phyloP scores from a whole-genome alignment of 225 moss, liverwort and hornwort species.

The Physcomitrium patens region DNA sequence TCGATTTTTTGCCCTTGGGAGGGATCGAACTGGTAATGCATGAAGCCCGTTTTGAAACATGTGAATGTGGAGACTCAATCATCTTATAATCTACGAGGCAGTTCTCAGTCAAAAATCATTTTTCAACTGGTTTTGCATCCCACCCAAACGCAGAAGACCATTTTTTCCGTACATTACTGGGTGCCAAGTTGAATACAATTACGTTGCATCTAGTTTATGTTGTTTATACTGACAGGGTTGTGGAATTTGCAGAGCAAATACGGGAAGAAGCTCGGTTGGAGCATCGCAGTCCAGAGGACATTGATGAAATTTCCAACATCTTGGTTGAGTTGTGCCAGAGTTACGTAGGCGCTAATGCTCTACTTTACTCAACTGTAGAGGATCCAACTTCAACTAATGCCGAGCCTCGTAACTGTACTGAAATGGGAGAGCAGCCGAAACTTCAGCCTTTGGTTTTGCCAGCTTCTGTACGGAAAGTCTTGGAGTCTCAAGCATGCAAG shows the following conservation, averaged over 20 bases:
- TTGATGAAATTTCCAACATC: constrained; percentile 46
- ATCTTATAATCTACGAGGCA: neutral
- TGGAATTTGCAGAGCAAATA: constrained; percentile 53
- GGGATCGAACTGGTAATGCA: constrained; percentile 40
- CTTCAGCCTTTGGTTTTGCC: constrained; percentile 26
- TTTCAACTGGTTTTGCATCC: neutral
- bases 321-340: constrained; percentile 42
- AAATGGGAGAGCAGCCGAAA: neutral
- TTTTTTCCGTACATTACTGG: neutral
- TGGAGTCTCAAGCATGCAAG: constrained; percentile 37
- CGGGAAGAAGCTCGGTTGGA: constrained; percentile 51
- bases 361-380: constrained; percentile 16
- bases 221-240: neutral
- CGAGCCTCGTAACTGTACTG: constrained; percentile 4
- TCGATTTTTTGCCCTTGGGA: constrained; percentile 49
- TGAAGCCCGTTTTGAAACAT: neutral
- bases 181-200: neutral
- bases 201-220: neutral
- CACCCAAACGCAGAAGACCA: neutral
- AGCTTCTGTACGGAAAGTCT: constrained; percentile 33
- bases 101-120: neutral
- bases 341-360: constrained; percentile 11
- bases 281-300: constrained; percentile 49
- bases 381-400: neutral
- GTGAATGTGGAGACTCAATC: neutral